phyloP scores from a whole-genome alignment of 2,329 filamentous ascomycete genomes.

The Paracamarosporium sp. region DNA sequence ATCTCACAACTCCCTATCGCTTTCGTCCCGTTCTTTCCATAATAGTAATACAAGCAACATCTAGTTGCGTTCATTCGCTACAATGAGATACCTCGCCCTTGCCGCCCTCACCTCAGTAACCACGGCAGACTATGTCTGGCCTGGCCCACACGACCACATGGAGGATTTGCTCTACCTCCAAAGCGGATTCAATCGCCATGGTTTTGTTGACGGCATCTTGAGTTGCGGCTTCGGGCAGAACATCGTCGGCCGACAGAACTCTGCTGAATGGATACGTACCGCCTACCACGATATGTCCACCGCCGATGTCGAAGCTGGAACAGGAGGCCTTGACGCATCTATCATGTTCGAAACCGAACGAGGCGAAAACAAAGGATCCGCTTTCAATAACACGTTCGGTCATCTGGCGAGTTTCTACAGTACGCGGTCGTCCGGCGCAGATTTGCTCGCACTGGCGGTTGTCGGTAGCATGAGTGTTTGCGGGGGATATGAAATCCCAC shows the following conservation, averaged over 20 bases:
- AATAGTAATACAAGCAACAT: not conserved
- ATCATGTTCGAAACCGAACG: conserved; percentile 41
- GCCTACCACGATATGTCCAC: conserved; percentile 46
- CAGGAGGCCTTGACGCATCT: conserved; percentile 44
- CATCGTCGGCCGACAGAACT: conserved; percentile 28
- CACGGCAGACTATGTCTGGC: conserved; percentile 10
- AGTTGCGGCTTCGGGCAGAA: conserved; percentile 22
- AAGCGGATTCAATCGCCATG: conserved; percentile 1
- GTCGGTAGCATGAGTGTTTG: conserved; percentile 39
- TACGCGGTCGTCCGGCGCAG: conserved; percentile 30
- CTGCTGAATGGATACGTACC: conserved; percentile 40
- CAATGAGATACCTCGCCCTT: conserved; percentile 3
- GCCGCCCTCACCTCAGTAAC: not conserved
- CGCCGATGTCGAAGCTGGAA: conserved; percentile 31
- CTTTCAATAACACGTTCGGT: conserved; percentile 41
- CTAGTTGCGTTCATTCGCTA: conserved; percentile 7
- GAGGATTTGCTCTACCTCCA: conserved; percentile 10
- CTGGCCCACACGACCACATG: conserved; percentile 7
- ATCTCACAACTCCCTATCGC: not conserved
- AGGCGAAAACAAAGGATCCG: conserved; percentile 36
- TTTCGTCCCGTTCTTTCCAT: not conserved
- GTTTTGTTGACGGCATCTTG: conserved; percentile 9
- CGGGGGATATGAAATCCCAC: conserved; percentile 34
- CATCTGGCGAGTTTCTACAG: conserved; percentile 35
- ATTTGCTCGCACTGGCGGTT: conserved; percentile 39